Conservation (phyloP, 768 basidiomycete genomes). For the Mrakia frigida region DNA sequence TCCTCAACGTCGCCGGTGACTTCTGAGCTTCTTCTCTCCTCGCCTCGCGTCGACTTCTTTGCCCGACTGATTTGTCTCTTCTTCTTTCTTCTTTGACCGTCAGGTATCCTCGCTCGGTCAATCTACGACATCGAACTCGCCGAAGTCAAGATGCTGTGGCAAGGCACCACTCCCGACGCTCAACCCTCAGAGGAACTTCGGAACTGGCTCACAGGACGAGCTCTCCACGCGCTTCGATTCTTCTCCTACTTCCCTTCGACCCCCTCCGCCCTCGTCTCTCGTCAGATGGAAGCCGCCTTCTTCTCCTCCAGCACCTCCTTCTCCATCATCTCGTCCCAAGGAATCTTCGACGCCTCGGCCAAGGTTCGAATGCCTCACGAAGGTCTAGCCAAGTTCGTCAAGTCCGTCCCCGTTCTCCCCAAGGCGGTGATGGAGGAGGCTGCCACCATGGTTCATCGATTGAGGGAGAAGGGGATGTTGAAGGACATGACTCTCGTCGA, state of each 20-base stretch:
- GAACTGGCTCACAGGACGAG: constrained; percentile 54
- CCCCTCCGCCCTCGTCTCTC: constrained; percentile 72
- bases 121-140: constrained; percentile 80
- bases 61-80: constrained; percentile 38
- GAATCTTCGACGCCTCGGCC: constrained; percentile 56
- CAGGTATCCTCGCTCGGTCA: constrained; percentile 66
- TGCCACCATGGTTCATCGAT: constrained; percentile 55
- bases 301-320: constrained; percentile 62
- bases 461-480: constrained; percentile 62
- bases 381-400: constrained; percentile 67
- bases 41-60: neutral
- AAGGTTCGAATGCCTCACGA: constrained; percentile 70
- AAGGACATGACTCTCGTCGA: constrained; percentile 73
- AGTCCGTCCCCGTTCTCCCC: constrained; percentile 64
- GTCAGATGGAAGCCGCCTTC: constrained; percentile 67
- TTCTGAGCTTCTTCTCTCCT: neutral
- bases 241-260: constrained; percentile 87
- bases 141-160: constrained; percentile 39
- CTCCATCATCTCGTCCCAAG: constrained; percentile 68
- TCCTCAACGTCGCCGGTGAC: constrained; percentile 52
- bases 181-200: neutral
- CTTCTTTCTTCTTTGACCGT: no score
- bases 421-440: constrained; percentile 57
- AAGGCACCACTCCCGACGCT: neutral
- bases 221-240: constrained; percentile 75